Evolutionary conservation across 2,329 filamentous ascomycete genomes (phyloP), one percentile per base, ranked within the genome.

Genomic region (Plenodomus biglobosus): DNA sequence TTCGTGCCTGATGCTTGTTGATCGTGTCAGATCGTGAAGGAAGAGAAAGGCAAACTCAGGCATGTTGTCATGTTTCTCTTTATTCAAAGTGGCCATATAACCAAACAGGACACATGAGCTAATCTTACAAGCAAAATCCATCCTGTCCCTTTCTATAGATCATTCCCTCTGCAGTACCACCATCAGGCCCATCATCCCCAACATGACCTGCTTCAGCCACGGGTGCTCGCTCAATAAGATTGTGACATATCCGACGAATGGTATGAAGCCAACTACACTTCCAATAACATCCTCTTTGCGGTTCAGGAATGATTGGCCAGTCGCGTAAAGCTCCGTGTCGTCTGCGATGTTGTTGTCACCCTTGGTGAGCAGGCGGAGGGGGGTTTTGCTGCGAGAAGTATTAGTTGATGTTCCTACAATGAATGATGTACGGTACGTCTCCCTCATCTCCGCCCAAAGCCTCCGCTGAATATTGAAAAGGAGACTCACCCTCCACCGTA

Each of bases 291-390:
- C 92, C 68, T 87, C 82, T 58, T 79, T 73, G 50, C 94, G 83
- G 69, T 88, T 85, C 38, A 99, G 80, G 70, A 90, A 95, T 67
- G 90, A 88, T 75, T 99, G 92, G 16, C 88, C 90, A 34, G 79
- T 78, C 2, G 94, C 92, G 71, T 96, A 96, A 16, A 88, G 81
- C 69, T 96, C 92, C 15, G 90, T 95, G 71, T 99, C 94, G 72
- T 97, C 92, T 36, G 90, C 88, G 7, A 84, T 75, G 71, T 99
- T 99, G 79, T 97, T 99, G 76, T 99, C 94, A 59, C 94, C 94
- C 76, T 99, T 99, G 27, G 94, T 99, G 47, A 99, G 82, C 17
- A 99, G 83, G 67, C 90, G 75, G 27, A 82, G 70, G 15, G 79
- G 78, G 37, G 74, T 73, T 57, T 68, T 64, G 46, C 77, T 80